Conservation (phyloP, 2,329 filamentous ascomycete genomes). For the Albophoma yamanashiensis region DNA sequence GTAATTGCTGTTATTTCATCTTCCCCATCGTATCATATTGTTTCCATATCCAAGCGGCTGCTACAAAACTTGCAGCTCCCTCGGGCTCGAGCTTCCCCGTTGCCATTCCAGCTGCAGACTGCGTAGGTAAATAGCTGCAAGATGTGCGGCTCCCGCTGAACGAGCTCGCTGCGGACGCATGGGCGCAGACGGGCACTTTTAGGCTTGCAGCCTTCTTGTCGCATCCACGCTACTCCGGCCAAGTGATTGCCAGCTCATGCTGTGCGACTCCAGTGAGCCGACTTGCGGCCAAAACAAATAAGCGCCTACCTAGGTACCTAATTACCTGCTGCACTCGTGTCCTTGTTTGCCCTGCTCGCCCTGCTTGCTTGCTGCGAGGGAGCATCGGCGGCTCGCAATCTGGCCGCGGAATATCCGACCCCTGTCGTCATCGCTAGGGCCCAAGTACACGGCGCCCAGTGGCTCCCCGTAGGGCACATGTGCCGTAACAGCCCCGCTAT, state of each 20-base stretch:
- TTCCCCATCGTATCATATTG: no score
- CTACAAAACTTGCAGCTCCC: background rate
- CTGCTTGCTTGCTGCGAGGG: background rate
- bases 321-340: background rate
- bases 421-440: background rate
- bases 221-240: background rate
- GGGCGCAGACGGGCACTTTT: no score
- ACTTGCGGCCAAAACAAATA: background rate
- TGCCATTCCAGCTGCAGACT: background rate
- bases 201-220: background rate
- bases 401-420: background rate
- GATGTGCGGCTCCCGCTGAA: background rate
- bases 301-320: no score
- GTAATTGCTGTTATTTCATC: no score
- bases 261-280: background rate
- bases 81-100: background rate
- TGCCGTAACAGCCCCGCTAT: background rate
- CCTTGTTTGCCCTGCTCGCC: background rate
- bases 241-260: background rate
- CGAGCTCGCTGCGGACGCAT: background rate
- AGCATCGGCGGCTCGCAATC: background rate
- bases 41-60: background rate
- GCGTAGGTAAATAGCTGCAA: background rate
- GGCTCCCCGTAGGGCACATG: background rate
- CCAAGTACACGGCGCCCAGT: background rate